phyloP scores from a whole-genome alignment of 1,139 yeast species.

The Magnusiomyces suaveolens region DNA sequence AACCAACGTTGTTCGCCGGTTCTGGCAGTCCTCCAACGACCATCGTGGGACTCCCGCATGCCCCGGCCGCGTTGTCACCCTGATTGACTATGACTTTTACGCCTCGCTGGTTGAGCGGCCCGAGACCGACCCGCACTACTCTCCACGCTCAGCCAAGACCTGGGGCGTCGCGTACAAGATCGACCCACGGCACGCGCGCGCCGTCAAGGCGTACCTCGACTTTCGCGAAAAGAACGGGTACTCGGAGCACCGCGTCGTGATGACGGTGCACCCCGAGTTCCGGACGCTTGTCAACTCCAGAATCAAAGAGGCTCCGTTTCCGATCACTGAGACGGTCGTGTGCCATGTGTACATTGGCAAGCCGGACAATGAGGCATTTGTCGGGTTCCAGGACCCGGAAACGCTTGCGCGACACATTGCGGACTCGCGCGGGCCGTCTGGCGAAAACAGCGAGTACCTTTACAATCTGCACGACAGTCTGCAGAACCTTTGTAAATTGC shows the following conservation, averaged over 20 bases:
- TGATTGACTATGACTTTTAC: slow-evolving; percentile 50
- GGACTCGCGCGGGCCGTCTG: slow-evolving; percentile 64
- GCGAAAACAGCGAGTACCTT: slow-evolving; percentile 66
- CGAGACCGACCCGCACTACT: slow-evolving; percentile 36
- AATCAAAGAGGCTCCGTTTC: slow-evolving; percentile 21
- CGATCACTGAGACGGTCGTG: slow-evolving; percentile 30
- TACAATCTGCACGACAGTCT: slow-evolving; percentile 46
- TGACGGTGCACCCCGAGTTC: slow-evolving; percentile 35
- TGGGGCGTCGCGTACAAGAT: slow-evolving; percentile 84
- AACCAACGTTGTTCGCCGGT: slow-evolving; percentile 66
- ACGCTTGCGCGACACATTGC: slow-evolving; percentile 55
- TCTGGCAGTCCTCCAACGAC: slow-evolving; percentile 87
- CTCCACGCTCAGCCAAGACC: slow-evolving; percentile 41
- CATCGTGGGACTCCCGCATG: slow-evolving; percentile 79
- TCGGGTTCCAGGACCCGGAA: slow-evolving; percentile 61
- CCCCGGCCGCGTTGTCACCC: slow-evolving; percentile 85
- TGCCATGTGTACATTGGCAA: slow-evolving; percentile 79
- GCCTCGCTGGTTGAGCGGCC: background rate
- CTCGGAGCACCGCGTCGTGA: slow-evolving; percentile 58
- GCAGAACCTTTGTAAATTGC: background rate
- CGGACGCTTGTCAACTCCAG: slow-evolving; percentile 14
- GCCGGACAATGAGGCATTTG: slow-evolving; percentile 65
- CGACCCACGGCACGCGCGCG: slow-evolving; percentile 50
- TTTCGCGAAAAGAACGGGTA: slow-evolving; percentile 86
- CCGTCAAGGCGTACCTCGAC: slow-evolving; percentile 62